Percentiles rank a stretch among this genome's conserved stretches.
These are phyloP conservation scores for Fusarium buharicum DNA, from an alignment of 2,329 filamentous ascomycete species.

Conservation along the genomic window DNA sequence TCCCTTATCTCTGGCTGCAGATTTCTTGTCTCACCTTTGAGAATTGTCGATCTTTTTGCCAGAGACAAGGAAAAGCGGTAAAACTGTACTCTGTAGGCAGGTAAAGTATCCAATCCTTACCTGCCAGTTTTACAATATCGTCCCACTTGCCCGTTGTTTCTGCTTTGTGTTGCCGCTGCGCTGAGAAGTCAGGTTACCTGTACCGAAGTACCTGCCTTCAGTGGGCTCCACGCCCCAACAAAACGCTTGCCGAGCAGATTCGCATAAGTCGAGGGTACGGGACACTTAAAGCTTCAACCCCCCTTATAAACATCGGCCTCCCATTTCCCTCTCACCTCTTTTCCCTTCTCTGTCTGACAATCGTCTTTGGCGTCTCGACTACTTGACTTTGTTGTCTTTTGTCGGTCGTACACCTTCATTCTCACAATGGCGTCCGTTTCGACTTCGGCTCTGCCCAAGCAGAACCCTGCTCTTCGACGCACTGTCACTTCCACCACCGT, in stretches of 20 bases:
- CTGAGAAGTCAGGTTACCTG: constrained; percentile 21
- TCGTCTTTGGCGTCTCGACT: constrained; percentile 32
- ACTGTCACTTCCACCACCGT: constrained; percentile 60
- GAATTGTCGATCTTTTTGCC: constrained; percentile 32
- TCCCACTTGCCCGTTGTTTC: constrained; percentile 32
- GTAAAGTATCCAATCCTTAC: neutral
- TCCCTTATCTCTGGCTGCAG: constrained; percentile 11
- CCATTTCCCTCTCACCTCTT: neutral
- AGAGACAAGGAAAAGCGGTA: constrained; percentile 27
- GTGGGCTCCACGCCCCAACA: constrained; percentile 45
- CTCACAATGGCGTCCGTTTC: constrained; percentile 59
- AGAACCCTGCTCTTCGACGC: constrained; percentile 60
- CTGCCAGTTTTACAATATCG: constrained; percentile 16
- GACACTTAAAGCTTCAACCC: constrained; percentile 38
- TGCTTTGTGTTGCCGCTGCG: constrained; percentile 25
- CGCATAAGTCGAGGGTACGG: constrained; percentile 13
- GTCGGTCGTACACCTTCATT: constrained; percentile 28
- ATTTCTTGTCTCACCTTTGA: constrained; percentile 9
- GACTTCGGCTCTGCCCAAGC: constrained; percentile 54
- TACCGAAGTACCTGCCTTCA: constrained; percentile 22
- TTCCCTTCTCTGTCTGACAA: constrained; percentile 11
- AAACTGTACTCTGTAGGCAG: neutral
- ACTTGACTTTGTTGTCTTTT: constrained; percentile 37
- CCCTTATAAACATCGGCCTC: constrained; percentile 20
- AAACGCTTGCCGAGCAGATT: constrained; percentile 41